These are phyloP conservation scores for Dactylellina parvicollis DNA, from an alignment of 2,329 filamentous ascomycete genomes.

Conservation along the genomic window DNA sequence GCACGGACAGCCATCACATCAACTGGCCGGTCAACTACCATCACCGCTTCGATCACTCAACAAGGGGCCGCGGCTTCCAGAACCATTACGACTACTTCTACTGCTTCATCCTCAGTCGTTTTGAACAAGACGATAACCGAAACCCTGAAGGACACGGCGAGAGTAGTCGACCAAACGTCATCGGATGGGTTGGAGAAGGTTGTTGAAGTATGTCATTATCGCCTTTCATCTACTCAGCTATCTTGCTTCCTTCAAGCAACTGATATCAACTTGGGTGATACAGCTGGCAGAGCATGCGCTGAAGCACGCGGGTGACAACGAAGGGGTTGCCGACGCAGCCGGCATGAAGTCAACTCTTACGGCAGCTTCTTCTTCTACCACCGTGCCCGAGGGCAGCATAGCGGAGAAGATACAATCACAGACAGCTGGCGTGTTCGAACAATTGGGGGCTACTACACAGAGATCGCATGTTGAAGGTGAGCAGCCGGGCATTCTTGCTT, in stretches of 20 bases:
- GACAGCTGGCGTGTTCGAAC: constrained; percentile 1
- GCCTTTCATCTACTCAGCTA: neutral
- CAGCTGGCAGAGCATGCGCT: constrained; percentile 7
- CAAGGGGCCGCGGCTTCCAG: constrained; percentile 10
- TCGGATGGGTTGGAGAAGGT: constrained; percentile 18
- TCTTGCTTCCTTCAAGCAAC: neutral
- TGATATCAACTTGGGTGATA: neutral
- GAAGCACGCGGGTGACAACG: constrained; percentile 2
- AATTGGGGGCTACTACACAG: neutral
- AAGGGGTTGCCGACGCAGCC: neutral
- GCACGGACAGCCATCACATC: constrained; percentile 4
- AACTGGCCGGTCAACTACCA: constrained; percentile 4
- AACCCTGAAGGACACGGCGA: constrained; percentile 8
- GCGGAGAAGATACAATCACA: constrained; percentile 6
- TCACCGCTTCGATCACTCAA: constrained; percentile 18
- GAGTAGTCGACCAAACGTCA: constrained; percentile 11
- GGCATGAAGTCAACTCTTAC: neutral
- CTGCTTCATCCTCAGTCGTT: constrained; percentile 1
- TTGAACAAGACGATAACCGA: constrained; percentile 13
- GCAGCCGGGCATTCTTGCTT: constrained; percentile 8
- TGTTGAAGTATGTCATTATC: constrained; percentile 4
- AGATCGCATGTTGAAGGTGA: neutral
- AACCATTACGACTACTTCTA: constrained; percentile 12
- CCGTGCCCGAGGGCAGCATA: neutral
- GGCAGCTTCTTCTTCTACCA: neutral